These are phyloP conservation scores for Neurospora africana DNA, from an alignment of 495 filamentous ascomycete genomes.

Conservation along the genomic window DNA sequence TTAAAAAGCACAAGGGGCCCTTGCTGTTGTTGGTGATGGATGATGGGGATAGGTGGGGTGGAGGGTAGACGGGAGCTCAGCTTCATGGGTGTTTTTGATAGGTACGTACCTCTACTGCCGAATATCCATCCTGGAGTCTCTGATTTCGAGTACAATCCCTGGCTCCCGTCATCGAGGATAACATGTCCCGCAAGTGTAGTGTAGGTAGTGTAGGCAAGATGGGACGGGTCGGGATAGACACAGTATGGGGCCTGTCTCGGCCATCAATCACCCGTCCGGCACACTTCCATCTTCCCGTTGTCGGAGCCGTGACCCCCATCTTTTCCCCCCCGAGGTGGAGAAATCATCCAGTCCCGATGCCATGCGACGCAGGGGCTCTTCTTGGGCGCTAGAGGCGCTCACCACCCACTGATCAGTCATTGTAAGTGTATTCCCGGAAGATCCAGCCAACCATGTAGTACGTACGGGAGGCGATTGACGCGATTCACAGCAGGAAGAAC, in stretches of 20 bases:
- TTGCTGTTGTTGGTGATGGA: neutral
- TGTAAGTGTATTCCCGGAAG: neutral
- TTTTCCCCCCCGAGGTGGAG: neutral
- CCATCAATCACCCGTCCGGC: neutral
- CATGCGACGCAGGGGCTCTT: neutral
- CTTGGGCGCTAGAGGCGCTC: neutral
- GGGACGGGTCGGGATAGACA: neutral
- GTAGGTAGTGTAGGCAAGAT: neutral
- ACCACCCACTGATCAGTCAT: neutral
- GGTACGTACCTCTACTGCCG: no score
- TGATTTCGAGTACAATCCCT: neutral
- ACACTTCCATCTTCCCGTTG: neutral
- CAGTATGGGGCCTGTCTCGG: neutral
- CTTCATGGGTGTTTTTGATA: neutral
- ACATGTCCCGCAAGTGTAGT: neutral
- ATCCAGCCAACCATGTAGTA: neutral
- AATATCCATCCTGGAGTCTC: neutral
- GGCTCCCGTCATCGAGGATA: neutral
- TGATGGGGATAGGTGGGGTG: neutral
- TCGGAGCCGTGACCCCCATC: slow-evolving; percentile 4
- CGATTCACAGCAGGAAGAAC: neutral
- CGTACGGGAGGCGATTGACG: neutral
- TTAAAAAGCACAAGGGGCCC: neutral
- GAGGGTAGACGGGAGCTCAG: neutral
- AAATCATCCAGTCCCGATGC: neutral